Conservation (phyloP, 1,284 basidiomycete genomes). For the Blastosporella zonata region DNA sequence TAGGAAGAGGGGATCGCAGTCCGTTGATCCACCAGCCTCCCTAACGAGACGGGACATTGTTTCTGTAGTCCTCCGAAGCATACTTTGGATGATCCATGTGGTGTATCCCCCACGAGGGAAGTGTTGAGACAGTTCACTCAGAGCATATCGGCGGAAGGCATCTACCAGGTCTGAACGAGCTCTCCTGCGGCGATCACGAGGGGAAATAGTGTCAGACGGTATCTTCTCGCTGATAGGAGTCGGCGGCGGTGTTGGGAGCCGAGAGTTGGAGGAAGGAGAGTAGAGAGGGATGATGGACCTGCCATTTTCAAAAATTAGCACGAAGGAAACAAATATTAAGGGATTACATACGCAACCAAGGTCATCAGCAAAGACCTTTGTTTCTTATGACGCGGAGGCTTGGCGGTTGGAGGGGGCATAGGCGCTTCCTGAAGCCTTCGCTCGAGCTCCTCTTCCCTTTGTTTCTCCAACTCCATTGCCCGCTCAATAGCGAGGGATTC, state of each 20-base stretch:
- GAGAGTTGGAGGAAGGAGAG: slow-evolving; percentile 24
- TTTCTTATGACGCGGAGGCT: slow-evolving; percentile 38
- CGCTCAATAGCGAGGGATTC: slow-evolving; percentile 36
- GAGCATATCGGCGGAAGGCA: slow-evolving; percentile 65
- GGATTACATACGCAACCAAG: slow-evolving; percentile 53
- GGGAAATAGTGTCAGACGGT: slow-evolving; percentile 26
- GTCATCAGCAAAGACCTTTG: slow-evolving; percentile 66
- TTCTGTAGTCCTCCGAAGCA: slow-evolving; percentile 46
- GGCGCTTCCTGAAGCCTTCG: slow-evolving; percentile 18
- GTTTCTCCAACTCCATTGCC: slow-evolving; percentile 33
- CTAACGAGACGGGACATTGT: slow-evolving; percentile 45
- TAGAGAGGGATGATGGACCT: slow-evolving; percentile 24
- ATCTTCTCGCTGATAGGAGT: slow-evolving; percentile 24
- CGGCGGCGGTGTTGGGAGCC: slow-evolving; percentile 25
- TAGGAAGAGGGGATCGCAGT: slow-evolving; percentile 7
- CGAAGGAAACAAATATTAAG: background rate
- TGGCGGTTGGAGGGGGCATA: slow-evolving; percentile 14
- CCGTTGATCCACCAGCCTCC: slow-evolving; percentile 30
- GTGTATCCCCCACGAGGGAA: slow-evolving; percentile 39
- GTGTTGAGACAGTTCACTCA: slow-evolving; percentile 43
- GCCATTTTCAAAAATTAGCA: slow-evolving; percentile 21
- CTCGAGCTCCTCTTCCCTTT: slow-evolving; percentile 18
- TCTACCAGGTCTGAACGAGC: slow-evolving; percentile 78
- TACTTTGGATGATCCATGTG: slow-evolving; percentile 53
- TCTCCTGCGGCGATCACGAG: slow-evolving; percentile 54